Conservation (phyloP, 768 basidiomycete species). For the Termitomyces sp. region DNA sequence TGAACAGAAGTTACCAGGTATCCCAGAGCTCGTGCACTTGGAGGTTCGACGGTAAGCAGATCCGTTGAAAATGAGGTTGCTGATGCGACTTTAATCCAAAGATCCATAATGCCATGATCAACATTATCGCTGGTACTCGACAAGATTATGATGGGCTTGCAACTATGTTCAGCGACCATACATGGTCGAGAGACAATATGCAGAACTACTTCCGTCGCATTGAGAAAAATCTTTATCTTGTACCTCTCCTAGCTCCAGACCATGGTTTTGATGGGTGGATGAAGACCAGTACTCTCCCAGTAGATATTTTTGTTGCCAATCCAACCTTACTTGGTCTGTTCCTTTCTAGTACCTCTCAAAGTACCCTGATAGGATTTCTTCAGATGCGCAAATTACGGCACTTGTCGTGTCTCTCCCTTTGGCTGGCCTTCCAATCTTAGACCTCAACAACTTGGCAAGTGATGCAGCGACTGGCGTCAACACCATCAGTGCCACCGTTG, state of each 20-base stretch:
- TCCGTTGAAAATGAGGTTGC: background rate
- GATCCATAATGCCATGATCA: slow-evolving; percentile 24
- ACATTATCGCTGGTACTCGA: slow-evolving; percentile 19
- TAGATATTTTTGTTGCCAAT: slow-evolving; percentile 13
- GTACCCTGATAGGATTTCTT: background rate
- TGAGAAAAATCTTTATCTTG: slow-evolving; percentile 18
- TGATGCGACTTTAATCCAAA: background rate
- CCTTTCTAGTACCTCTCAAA: background rate
- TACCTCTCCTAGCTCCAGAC: slow-evolving; percentile 11
- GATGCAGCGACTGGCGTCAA: slow-evolving; percentile 17
- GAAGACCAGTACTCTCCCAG: slow-evolving; percentile 18
- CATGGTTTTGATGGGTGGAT: slow-evolving; percentile 26
- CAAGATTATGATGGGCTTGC: slow-evolving; percentile 21
- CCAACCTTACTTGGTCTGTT: slow-evolving; percentile 18
- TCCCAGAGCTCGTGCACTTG: slow-evolving; percentile 22
- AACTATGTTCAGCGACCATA: slow-evolving; percentile 16
- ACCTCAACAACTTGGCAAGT: slow-evolving; percentile 17
- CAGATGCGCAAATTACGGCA: slow-evolving; percentile 20
- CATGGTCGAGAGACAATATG: slow-evolving; percentile 24
- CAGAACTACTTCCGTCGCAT: slow-evolving; percentile 24
- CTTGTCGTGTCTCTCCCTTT: slow-evolving; percentile 13
- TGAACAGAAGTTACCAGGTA: slow-evolving; percentile 14
- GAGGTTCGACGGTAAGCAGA: slow-evolving; percentile 22
- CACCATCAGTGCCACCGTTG: slow-evolving; percentile 17
- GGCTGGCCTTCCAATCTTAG: slow-evolving; percentile 13